Evolutionary conservation across 768 basidiomycete species (phyloP), one percentile per base, ranked within the genome.

Genomic region (Naganishia friedmannii): DNA sequence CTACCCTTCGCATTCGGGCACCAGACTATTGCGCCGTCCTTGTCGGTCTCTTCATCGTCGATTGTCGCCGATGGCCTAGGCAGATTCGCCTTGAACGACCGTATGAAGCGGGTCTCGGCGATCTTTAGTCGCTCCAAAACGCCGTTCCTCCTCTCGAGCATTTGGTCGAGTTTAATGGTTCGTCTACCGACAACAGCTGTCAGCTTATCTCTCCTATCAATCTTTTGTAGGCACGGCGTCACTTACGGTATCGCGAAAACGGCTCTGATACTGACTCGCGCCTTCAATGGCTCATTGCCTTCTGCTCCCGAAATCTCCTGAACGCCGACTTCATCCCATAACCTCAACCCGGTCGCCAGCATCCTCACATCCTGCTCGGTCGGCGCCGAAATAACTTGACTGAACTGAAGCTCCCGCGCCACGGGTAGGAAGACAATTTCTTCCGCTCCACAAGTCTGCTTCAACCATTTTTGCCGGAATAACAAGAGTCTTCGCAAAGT

Each of bases 121-220:
- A 88, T 86, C 82, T 92, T 90, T 10, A 92, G 84, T 71, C 89
- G 87, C 73, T 90, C 88, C n/a, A 92, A 80, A 26, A 91, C 86
- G 75, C 86, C 85, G 72, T 91, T 90, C 32, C 91, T 85, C 77
- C 91, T 88, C 53, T 87, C 86, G 53, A 92, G 89, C 32, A 92
- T 85, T 7, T 86, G 73, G 0, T 87, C 86, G n/a, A 92, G 82
- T 3, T 83, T 83, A 17, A 85, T 84, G 0, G 89, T 91, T 75
- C 91, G 88, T 90, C 92, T 70, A 10, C 29, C 0, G 4, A n/a
- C 19, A 57, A 29, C 9, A 28, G 7, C 7, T n/a, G 9, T 45
- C 46, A 15, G 48, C 60, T 15, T 29, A 34, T 15, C 23, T 7
- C 17, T 26, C 31, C 53, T 21, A 3, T 6, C 6, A 17, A 46